phyloP scores from a whole-genome alignment of 208 protist species.

The Zelonia costaricensis region DNA sequence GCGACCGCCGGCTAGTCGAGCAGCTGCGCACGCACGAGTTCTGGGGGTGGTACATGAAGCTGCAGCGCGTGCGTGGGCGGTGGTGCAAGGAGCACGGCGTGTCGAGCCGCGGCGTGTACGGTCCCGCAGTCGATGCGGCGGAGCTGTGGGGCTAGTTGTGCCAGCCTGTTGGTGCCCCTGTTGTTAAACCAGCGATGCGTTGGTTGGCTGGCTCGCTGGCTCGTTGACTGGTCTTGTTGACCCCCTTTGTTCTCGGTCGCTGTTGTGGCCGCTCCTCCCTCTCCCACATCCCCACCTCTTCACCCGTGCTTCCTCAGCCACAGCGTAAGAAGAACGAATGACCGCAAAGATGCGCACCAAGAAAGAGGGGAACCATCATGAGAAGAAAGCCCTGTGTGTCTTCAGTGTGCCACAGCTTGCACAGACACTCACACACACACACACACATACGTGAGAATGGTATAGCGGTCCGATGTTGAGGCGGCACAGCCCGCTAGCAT shows the following conservation, averaged over 20 bases:
- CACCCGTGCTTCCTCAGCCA: too few species aligned
- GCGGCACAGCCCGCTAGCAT: too few species aligned
- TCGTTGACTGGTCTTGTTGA: too few species aligned
- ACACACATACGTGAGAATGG: conserved; percentile 2
- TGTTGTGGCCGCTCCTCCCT: too few species aligned
- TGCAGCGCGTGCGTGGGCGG: conserved; percentile 88
- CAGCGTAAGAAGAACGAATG: too few species aligned
- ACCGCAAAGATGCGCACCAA: neutral
- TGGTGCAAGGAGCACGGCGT: conserved; percentile 92
- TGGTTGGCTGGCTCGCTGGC: too few species aligned
- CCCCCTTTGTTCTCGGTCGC: too few species aligned
- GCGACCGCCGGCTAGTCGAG: conserved; percentile 71
- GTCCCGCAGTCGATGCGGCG: conserved; percentile 88
- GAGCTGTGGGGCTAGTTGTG: conserved; percentile 93
- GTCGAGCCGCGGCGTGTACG: conserved; percentile 89
- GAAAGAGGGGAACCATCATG: neutral
- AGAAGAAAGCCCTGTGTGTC: neutral
- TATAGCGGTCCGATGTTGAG: neutral
- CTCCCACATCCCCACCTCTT: too few species aligned
- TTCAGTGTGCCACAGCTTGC: neutral
- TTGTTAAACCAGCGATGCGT: too few species aligned
- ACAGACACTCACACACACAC: conserved; percentile 8
- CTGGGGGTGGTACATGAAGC: conserved; percentile 92
- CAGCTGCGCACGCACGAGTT: conserved; percentile 83
- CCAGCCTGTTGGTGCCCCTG: too few species aligned